Base-by-base conservation (phyloP, 352 stramenopile species). In the Hyaloperonospora arabidopsidis region DNA sequence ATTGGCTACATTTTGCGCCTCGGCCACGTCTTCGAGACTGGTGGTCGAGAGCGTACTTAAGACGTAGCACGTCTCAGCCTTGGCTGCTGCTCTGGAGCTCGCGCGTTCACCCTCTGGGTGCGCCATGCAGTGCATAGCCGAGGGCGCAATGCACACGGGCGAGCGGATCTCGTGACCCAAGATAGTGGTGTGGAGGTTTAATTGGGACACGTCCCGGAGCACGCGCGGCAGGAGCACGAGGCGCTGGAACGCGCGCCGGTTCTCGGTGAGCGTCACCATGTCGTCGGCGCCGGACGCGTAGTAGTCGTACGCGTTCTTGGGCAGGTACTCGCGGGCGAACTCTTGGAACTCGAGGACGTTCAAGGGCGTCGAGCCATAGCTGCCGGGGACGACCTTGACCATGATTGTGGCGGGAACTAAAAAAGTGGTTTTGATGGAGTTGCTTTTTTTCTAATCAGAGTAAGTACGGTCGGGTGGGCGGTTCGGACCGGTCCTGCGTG, bases 181-280 rank as follows among this genome's bases (percentile, higher is more conserved):
- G 19, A 98, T 74, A 35, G 92, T 97, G 11, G 89, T 97, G 15
- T 64, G 84, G 39, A 93, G 80, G 61, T 96, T 84, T 50, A 98
- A 89, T 46, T 94, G 83, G 62, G 91, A 95, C 49, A 97, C 89
- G 51, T 97, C 89, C 52, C 90, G 86, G 19, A 98, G 76, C 51
- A 98, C 83, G 36, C 95, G 93, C 46, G 92, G 96, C 50, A 95
- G 90, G 72, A 98, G 93, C 74, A 96, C 89, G 21, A 97, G 62
- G 23, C 95, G 79, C 41, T 86, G 84, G 66, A 97, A 98, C 1
- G 94, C 93, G 65, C 86, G 68, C 54, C 84, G 85, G 70, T 88
- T 89, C 56, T 88, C 76, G 19, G 68, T 57, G 18, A 92, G 60
- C 57, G 78, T 74, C 34, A 86, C 64, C 84, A 97, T 96, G 53